phyloP scores from a whole-genome alignment of 2,329 filamentous ascomycete species.

The Alternaria alternata region DNA sequence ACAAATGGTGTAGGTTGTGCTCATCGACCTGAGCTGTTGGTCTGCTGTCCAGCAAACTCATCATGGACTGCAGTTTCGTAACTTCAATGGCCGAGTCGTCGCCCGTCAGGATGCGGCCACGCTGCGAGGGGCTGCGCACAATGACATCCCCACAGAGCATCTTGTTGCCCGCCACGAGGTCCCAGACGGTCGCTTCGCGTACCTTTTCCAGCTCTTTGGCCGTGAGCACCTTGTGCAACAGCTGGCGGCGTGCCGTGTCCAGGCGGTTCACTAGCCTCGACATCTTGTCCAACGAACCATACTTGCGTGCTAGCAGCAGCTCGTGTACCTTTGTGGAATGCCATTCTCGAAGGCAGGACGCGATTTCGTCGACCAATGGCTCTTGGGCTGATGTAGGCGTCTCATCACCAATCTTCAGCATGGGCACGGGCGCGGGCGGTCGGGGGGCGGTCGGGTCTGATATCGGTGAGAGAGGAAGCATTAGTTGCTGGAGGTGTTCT shows the following conservation, averaged over 20 bases:
- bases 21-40: constrained; percentile 73
- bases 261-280: constrained; percentile 82
- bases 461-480: constrained; percentile 50
- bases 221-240: constrained; percentile 93
- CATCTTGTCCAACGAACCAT: constrained; percentile 80
- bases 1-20: constrained; percentile 78
- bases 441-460: constrained; percentile 73
- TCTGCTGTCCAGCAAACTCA: constrained; percentile 90
- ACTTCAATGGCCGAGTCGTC: constrained; percentile 93
- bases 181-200: constrained; percentile 93
- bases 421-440: constrained; percentile 90
- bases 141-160: constrained; percentile 93
- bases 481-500: constrained; percentile 50
- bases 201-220: constrained; percentile 80
- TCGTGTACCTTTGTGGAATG: constrained; percentile 97
- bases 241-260: constrained; percentile 84
- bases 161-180: constrained; percentile 92
- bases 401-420: constrained; percentile 98
- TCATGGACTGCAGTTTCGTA: constrained; percentile 89
- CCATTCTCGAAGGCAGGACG: constrained; percentile 96
- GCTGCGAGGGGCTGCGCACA: constrained; percentile 84
- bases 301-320: constrained; percentile 82
- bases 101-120: constrained; percentile 85
- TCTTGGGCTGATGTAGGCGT: constrained; percentile 88
- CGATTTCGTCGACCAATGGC: constrained; percentile 95